These are phyloP conservation scores for Globisporangium radiosum DNA, from an alignment of 352 stramenopile species.

Conservation along the genomic window DNA sequence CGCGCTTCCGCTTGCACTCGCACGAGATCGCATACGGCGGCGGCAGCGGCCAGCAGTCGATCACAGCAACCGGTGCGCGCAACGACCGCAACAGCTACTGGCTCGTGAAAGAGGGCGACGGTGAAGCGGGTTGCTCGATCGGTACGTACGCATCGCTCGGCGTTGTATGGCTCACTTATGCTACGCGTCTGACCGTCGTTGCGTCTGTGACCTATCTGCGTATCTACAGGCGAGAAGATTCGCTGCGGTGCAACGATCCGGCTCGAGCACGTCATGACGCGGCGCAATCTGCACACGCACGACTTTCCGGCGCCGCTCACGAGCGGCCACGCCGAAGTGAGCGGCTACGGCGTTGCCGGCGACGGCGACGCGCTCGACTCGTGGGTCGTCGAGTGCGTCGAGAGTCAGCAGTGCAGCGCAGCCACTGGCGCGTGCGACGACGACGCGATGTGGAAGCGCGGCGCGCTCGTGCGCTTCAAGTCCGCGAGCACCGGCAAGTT, in stretches of 20 bases:
- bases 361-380: slow-evolving; percentile 66
- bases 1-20: slow-evolving; percentile 75
- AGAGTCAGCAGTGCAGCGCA: slow-evolving; percentile 65
- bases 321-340: slow-evolving; percentile 57
- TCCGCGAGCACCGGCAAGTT: slow-evolving; percentile 44
- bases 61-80: slow-evolving; percentile 57
- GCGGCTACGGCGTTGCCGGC: slow-evolving; percentile 70
- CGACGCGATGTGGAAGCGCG: slow-evolving; percentile 69
- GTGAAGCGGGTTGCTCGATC: slow-evolving; percentile 30
- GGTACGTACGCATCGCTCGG: slow-evolving; percentile 7
- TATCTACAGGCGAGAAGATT: slow-evolving; percentile 39
- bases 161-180: too few relatives aligned
- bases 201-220: not conserved
- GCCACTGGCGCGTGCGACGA: slow-evolving; percentile 55
- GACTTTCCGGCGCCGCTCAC: slow-evolving; percentile 63
- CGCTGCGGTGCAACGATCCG: slow-evolving; percentile 58
- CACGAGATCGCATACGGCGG: slow-evolving; percentile 78
- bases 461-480: slow-evolving; percentile 62
- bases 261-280: slow-evolving; percentile 68
- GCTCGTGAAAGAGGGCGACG: slow-evolving; percentile 77
- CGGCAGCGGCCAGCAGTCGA: slow-evolving; percentile 73
- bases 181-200: too few relatives aligned
- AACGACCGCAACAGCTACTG: slow-evolving; percentile 86
- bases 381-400: slow-evolving; percentile 73
- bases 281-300: slow-evolving; percentile 79